Base-by-base conservation (phyloP, 2,329 filamentous ascomycete species). In the Colletotrichum eleusines region DNA sequence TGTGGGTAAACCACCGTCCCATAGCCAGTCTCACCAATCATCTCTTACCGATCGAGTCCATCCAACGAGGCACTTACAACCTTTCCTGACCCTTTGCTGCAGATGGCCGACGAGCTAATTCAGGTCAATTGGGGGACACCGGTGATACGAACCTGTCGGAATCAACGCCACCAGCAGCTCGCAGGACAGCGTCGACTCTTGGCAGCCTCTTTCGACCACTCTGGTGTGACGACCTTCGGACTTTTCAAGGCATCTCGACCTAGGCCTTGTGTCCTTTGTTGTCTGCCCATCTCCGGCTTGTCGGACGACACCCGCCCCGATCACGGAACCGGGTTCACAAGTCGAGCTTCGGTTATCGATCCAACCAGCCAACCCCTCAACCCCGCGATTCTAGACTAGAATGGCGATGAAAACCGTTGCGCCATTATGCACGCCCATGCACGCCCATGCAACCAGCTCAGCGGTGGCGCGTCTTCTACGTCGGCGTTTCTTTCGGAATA, bases 21-120 rank as follows among this genome's bases (percentile, higher is more conserved):
- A 5, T 28, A 48, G 48, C 8, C 31, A 55, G 7, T 16, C 42
- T 50, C 65, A 48, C 55, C 67, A 70, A 70, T 66, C 46, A 69
- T 23, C n/a, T 38, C 53, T 54, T 66, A 55, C 20, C 62, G 23
- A 66, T 48, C 65, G 66, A 50, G 61, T n/a, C 31, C 46, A 14
- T 66, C 46, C 44, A 28, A 55, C 55, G 40, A 61, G 55, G 63
- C 31, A 55, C 50, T 16, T n/a, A 5, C 9, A 7, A 9, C n/a
- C 8, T 31, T n/a, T 28, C 26, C 26, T 51, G 14, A 11, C 5
- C 42, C 28, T 38, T 31, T 26, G 18, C 42, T 53, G 40, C 68
- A 68, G 18, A 44, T 46, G 44, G n/a, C 35, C 62, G 57, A 71
- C 62, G 68, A 68, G 51, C 28, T 68, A 62, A 63, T 50, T 44